Conservation (phyloP, 2,329 filamentous ascomycete species). For the Aspergillus sp. region DNA sequence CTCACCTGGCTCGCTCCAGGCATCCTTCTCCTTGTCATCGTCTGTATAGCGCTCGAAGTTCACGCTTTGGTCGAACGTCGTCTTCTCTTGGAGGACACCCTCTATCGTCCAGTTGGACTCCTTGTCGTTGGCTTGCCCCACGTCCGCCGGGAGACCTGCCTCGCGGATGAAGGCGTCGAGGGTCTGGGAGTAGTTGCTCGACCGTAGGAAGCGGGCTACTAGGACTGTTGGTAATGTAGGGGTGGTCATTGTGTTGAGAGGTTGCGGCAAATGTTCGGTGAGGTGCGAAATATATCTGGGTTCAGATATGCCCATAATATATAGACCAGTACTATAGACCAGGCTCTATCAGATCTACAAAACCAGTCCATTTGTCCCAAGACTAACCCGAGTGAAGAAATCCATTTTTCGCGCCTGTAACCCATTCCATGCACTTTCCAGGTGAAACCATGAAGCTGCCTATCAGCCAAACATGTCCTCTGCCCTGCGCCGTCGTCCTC, state of each 20-base stretch:
- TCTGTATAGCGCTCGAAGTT: slow-evolving; percentile 47
- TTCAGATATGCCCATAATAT: too few relatives aligned
- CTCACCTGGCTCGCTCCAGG: slow-evolving; percentile 42
- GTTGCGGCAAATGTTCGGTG: not conserved
- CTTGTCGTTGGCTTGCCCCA: slow-evolving; percentile 27
- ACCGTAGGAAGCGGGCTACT: slow-evolving; percentile 36
- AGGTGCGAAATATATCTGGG: not conserved
- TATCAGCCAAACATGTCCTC: slow-evolving; percentile 65
- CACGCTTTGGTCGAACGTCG: slow-evolving; percentile 45
- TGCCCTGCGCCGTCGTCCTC: slow-evolving; percentile 54
- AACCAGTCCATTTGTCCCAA: too few relatives aligned
- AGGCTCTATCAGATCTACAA: not conserved
- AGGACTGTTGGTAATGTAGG: slow-evolving; percentile 22
- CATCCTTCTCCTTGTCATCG: slow-evolving; percentile 29
- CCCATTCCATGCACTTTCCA: too few relatives aligned
- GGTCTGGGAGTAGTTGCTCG: slow-evolving; percentile 41
- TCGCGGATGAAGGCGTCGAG: slow-evolving; percentile 50
- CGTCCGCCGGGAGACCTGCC: slow-evolving; percentile 44
- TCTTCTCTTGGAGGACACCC: slow-evolving; percentile 52
- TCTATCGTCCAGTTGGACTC: slow-evolving; percentile 45
- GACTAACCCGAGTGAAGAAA: not conserved
- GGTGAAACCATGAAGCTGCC: too few relatives aligned
- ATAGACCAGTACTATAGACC: too few relatives aligned
- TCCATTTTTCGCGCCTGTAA: too few relatives aligned
- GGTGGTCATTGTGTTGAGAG: not conserved